Conservation (phyloP, 2,329 filamentous ascomycete species). For the Neophaeococcomyces mojaviensis region DNA sequence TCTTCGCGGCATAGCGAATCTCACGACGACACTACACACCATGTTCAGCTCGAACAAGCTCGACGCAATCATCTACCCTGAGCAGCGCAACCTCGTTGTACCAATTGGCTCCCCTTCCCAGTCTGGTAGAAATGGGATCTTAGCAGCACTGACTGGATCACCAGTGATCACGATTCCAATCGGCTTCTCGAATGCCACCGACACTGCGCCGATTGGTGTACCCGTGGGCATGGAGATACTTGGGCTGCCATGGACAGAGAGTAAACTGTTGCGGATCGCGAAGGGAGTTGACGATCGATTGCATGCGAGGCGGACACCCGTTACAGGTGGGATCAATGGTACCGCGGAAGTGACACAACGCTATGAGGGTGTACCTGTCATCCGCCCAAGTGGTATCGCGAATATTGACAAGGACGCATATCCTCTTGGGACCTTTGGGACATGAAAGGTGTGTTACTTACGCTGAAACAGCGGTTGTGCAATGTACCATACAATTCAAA, state of each 20-base stretch:
- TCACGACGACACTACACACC: conserved; percentile 44
- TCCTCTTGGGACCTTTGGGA: conserved; percentile 14
- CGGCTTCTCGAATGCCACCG: conserved; percentile 43
- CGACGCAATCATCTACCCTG: conserved; percentile 56
- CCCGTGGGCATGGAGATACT: conserved; percentile 60
- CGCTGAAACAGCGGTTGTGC: neutral
- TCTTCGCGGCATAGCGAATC: conserved; percentile 43
- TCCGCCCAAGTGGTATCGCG: conserved; percentile 10
- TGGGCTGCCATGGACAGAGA: conserved; percentile 50
- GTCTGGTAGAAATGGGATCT: conserved; percentile 51
- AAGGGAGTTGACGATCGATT: conserved; percentile 42
- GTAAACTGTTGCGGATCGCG: conserved; percentile 48
- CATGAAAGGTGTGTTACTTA: neutral
- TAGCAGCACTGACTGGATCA: conserved; percentile 47
- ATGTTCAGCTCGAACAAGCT: conserved; percentile 46
- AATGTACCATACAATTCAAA: no score
- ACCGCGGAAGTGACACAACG: conserved; percentile 11
- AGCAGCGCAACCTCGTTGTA: conserved; percentile 58
- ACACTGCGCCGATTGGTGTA: conserved; percentile 48
- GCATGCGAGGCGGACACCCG: conserved; percentile 41
- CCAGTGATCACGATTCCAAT: conserved; percentile 43
- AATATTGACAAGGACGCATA: conserved; percentile 16
- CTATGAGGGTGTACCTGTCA: conserved; percentile 11
- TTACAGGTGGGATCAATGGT: conserved; percentile 16
- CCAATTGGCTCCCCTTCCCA: conserved; percentile 50